Evolutionary conservation across 108 stramenopile species (phyloP).

Genomic region (Cyclotella distinguenda): DNA sequence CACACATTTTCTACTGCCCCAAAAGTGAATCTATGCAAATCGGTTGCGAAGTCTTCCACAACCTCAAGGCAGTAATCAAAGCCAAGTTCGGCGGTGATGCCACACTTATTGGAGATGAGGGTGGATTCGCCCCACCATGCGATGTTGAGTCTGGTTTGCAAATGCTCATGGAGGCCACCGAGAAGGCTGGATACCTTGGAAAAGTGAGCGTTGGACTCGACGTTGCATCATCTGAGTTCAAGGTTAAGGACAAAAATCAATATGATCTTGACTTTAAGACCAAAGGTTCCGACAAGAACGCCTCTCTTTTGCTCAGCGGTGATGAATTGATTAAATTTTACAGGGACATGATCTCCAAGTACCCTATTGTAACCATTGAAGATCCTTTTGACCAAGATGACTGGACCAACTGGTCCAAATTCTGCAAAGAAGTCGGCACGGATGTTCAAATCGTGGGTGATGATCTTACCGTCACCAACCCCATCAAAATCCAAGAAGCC

Average conservation of each 20-base stretch:
- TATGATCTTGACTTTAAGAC: constrained; percentile 99
- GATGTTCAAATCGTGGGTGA: constrained; percentile 98
- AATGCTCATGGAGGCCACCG: constrained; percentile 98
- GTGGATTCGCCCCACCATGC: constrained; percentile 98
- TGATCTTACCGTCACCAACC: constrained; percentile 99
- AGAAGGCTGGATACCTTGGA: constrained; percentile 92
- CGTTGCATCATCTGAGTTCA: constrained; percentile 98
- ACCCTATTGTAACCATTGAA: constrained; percentile 99
- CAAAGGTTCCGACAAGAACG: constrained; percentile 78
- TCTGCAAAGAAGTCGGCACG: constrained; percentile 84
- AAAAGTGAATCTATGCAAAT: constrained; percentile 92
- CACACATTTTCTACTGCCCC: background rate
- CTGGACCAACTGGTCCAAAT: constrained; percentile 95
- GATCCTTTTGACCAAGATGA: constrained; percentile 99
- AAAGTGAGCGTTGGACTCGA: constrained; percentile 97
- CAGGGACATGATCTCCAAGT: constrained; percentile 87
- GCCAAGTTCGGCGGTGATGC: constrained; percentile 98
- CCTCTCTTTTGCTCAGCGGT: constrained; percentile 80
- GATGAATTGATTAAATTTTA: constrained; percentile 95
- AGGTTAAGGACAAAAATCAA: constrained; percentile 86
- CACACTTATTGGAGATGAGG: constrained; percentile 98
- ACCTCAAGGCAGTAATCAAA: constrained; percentile 97
- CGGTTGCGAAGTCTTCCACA: constrained; percentile 99
- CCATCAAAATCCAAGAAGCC: constrained; percentile 92
- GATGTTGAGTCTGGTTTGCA: constrained; percentile 90